Evolutionary conservation across 2,329 filamentous ascomycete genomes (phyloP).

Genomic region (Claviceps paspali): DNA sequence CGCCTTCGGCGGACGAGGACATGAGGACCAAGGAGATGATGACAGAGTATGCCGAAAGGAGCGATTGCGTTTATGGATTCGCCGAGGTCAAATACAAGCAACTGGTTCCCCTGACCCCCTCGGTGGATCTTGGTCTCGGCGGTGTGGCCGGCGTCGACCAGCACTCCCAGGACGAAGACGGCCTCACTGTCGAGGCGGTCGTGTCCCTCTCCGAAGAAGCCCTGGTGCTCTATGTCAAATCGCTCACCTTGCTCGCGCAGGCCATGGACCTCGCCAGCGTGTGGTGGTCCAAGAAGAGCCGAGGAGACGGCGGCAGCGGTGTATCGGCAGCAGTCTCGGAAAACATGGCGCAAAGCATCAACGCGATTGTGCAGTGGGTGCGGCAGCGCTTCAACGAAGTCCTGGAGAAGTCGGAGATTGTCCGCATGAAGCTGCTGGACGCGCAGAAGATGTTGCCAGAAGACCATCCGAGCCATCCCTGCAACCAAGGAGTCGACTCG

Average conservation of each 20-base stretch:
- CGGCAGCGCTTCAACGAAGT: slow-evolving; percentile 92
- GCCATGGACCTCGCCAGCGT: slow-evolving; percentile 88
- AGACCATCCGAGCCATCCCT: slow-evolving; percentile 76
- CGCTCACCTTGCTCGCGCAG: slow-evolving; percentile 74
- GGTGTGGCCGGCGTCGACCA: slow-evolving; percentile 42
- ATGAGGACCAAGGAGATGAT: slow-evolving; percentile 62
- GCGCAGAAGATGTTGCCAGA: slow-evolving; percentile 71
- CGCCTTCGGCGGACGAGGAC: slow-evolving; percentile 58
- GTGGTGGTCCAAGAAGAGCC: slow-evolving; percentile 76
- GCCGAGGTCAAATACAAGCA: slow-evolving; percentile 98
- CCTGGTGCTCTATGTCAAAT: slow-evolving; percentile 90
- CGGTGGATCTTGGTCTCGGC: slow-evolving; percentile 54
- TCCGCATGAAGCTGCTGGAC: slow-evolving; percentile 74
- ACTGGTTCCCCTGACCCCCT: slow-evolving; percentile 76
- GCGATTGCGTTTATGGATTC: slow-evolving; percentile 93
- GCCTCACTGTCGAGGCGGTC: slow-evolving; percentile 71
- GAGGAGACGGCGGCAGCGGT: slow-evolving; percentile 37
- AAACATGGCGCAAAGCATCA: slow-evolving; percentile 56
- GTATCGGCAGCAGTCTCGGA: slow-evolving; percentile 27
- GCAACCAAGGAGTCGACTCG: slow-evolving; percentile 51
- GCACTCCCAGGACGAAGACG: slow-evolving; percentile 46
- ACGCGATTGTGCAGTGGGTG: slow-evolving; percentile 91
- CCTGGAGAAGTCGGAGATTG: slow-evolving; percentile 86
- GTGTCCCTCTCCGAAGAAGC: slow-evolving; percentile 87
- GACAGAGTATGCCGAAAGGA: slow-evolving; percentile 82